A percentile compares a stretch with the other conserved stretches of the same genome.
phyloP scores from a whole-genome alignment of 108 stramenopile species.

The Fragilaria radians region DNA sequence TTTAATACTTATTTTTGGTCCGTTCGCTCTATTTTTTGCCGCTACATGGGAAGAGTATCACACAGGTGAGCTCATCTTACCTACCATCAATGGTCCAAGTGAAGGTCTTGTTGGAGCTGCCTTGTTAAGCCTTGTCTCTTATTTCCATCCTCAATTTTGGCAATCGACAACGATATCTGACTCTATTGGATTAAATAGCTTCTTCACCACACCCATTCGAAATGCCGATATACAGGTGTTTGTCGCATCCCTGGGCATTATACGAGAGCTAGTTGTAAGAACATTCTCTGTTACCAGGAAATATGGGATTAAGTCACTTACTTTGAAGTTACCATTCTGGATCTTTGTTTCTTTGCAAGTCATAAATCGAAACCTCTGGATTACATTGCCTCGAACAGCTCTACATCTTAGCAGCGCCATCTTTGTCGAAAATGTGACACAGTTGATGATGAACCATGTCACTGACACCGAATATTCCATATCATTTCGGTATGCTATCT shows the following conservation, averaged over 20 bases:
- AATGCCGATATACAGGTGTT: constrained; percentile 56
- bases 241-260: constrained; percentile 19
- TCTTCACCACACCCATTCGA: constrained; percentile 14
- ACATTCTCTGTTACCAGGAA: constrained; percentile 23
- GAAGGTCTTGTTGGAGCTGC: constrained; percentile 73
- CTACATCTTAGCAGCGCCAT: constrained; percentile 51
- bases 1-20: constrained; percentile 47
- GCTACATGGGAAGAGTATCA: constrained; percentile 87
- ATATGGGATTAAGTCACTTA: constrained; percentile 25
- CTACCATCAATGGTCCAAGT: constrained; percentile 77
- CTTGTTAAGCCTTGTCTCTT: constrained; percentile 49
- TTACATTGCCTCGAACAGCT: constrained; percentile 46
- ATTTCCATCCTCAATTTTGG: constrained; percentile 41
- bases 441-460: constrained; percentile 80
- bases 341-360: constrained; percentile 27
- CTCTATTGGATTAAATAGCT: constrained; percentile 7
- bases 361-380: constrained; percentile 27
- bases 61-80: constrained; percentile 72
- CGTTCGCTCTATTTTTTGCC: constrained; percentile 65
- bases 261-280: constrained; percentile 57
- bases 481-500: constrained; percentile 29
- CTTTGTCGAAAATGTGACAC: constrained; percentile 78
- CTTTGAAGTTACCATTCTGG: constrained; percentile 38
- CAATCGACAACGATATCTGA: constrained; percentile 38
- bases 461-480: constrained; percentile 38